Evolutionary conservation across 169 alveolate species (phyloP).

Genomic region (Cryptosporidium ryanae): DNA sequence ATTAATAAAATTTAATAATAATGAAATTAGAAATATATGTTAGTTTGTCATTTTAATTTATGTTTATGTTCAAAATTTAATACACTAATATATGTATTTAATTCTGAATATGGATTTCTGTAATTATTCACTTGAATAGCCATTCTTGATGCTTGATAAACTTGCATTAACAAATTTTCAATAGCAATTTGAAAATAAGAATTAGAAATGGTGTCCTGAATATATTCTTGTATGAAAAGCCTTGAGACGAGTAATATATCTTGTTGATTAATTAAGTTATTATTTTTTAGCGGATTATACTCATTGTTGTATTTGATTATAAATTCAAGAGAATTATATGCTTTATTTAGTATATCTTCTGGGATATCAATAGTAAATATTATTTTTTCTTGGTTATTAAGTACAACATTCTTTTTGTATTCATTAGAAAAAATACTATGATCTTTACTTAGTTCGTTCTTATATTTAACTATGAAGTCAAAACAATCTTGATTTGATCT

Average conservation of each 20-base stretch:
- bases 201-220: neutral
- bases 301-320: neutral
- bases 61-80: neutral
- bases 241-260: conserved; percentile 12
- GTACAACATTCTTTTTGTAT: neutral
- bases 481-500: conserved; percentile 14
- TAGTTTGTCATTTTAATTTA: neutral
- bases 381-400: neutral
- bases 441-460: conserved; percentile 27
- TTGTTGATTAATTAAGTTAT: conserved; percentile 9
- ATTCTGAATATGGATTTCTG: neutral
- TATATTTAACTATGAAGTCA: conserved; percentile 5
- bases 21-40: neutral
- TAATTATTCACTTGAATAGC: neutral
- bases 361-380: conserved; percentile 12
- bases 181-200: conserved; percentile 4
- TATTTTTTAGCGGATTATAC: neutral
- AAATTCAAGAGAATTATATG: conserved; percentile 26
- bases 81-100: neutral
- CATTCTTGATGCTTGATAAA: neutral
- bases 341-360: conserved; percentile 7
- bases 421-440: neutral
- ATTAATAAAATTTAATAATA: neutral
- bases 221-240: conserved; percentile 21
- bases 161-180: conserved; percentile 9